Percentiles rank a stretch among this genome's conserved stretches.
Conservation (phyloP, 176 grass and related monocot species). For the Hordeum marinum region DNA sequence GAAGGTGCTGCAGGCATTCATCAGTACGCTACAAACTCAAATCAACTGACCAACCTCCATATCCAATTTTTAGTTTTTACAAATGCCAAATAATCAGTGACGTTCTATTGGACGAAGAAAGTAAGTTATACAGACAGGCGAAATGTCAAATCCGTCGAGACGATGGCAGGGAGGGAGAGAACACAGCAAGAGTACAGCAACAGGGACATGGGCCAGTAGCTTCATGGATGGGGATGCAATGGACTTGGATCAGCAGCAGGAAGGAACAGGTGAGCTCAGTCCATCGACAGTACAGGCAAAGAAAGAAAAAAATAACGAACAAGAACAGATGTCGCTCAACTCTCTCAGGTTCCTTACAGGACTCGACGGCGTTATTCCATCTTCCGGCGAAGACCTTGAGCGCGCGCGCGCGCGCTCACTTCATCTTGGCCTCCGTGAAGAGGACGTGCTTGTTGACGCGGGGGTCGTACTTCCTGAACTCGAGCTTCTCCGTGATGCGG, state of each 20-base stretch:
- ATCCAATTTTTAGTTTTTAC: neutral
- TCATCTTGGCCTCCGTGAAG: constrained; percentile 76
- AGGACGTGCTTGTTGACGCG: constrained; percentile 71
- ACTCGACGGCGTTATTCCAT: neutral
- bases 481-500: constrained; percentile 55
- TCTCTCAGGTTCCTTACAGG: neutral
- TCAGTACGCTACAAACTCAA: neutral
- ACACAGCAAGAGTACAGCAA: neutral
- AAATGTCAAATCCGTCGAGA: neutral
- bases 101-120: neutral
- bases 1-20: no score
- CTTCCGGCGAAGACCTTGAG: neutral
- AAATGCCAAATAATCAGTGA: neutral
- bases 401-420: constrained; percentile 4
- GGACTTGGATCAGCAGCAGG: neutral
- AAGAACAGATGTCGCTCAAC: neutral
- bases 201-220: neutral
- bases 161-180: neutral
- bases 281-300: neutral
- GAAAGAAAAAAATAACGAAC: neutral
- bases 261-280: neutral
- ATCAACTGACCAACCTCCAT: neutral
- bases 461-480: constrained; percentile 64
- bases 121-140: neutral
- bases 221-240: neutral